Base-by-base conservation (phyloP, 306 rosid species). In the Dryas octopetala region DNA sequence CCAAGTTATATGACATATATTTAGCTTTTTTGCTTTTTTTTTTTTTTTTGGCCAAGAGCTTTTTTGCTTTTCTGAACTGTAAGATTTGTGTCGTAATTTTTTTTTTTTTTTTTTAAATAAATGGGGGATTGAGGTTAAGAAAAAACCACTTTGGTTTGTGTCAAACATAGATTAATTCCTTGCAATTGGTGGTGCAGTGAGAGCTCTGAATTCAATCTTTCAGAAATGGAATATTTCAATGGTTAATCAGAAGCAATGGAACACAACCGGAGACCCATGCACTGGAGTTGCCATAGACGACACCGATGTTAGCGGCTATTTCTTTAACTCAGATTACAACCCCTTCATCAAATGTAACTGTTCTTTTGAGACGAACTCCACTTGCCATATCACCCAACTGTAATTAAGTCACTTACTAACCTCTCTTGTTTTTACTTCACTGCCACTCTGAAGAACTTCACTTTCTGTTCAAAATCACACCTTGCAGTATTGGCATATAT, bases 341-440 rank as follows among this genome's bases (percentile, higher is more conserved):
- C 97, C 98, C n/a, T 82, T 89, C 65, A 88, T 93, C 85, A 86
- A 86, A 86, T 91, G 98, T 26, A 71, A 67, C 32, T 91, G 96
- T 70, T 81, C 88, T 40, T 74, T 9, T 53, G 16, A 77, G 73
- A 77, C 59, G 59, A 57, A 70, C 55, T 59, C 86, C 5, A 80
- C 71, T 16, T 93, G 98, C 85, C 93, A 41, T 84, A 88, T 93
- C 15, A 81, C 85, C 3, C 79, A 65, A 66, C 51, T 93, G 97
- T 93, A 81, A 60, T 23, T 23, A 23, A 23, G 23, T 23, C 23
- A 23, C 23, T 23, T 23, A 23, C 23, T 23, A 23, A 23, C 23
- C 6, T 61, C 17, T 79, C 57, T 74, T 78, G 60, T 64, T 65
- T 50, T 32, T 44, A 9, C 73, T 4, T 38, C 14, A 52, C 15